These are phyloP conservation scores for Miscanthus lutarioriparius DNA, from an alignment of 176 grass and related monocot species.

Conservation along the genomic window DNA sequence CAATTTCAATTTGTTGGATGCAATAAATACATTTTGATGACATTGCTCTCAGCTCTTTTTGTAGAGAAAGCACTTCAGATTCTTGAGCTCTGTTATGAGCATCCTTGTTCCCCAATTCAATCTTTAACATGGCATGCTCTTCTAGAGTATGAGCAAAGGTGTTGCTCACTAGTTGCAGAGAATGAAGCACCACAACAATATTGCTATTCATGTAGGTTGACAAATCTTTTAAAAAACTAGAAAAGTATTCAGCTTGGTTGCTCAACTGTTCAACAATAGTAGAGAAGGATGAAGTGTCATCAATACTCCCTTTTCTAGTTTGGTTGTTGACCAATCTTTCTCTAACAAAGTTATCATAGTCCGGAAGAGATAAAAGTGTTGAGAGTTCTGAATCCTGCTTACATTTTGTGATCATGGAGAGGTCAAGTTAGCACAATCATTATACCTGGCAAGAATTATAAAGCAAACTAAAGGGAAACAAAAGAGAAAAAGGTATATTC, in stretches of 20 bases:
- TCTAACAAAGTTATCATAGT: slow-evolving; percentile 63
- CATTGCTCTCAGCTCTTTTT: slow-evolving; percentile 51
- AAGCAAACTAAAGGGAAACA: background rate
- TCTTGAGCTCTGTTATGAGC: slow-evolving; percentile 56
- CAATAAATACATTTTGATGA: slow-evolving; percentile 65
- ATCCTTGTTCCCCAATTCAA: slow-evolving; percentile 63
- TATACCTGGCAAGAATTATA: slow-evolving; percentile 22
- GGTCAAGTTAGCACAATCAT: slow-evolving; percentile 24
- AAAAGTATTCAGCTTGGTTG: slow-evolving; percentile 48
- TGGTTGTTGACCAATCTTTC: slow-evolving; percentile 42
- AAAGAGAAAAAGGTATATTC: background rate
- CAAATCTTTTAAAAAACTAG: slow-evolving; percentile 58
- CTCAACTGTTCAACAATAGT: slow-evolving; percentile 59
- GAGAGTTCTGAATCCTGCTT: slow-evolving; percentile 55
- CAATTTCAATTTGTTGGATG: slow-evolving; percentile 51
- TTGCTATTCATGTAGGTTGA: slow-evolving; percentile 63
- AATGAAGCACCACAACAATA: slow-evolving; percentile 49
- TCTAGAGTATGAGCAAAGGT: slow-evolving; percentile 67
- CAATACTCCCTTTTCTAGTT: slow-evolving; percentile 43
- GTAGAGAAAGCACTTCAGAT: slow-evolving; percentile 57
- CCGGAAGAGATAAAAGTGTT: slow-evolving; percentile 55
- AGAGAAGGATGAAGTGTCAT: slow-evolving; percentile 53
- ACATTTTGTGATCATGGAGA: slow-evolving; percentile 20
- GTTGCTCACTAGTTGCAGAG: slow-evolving; percentile 54
- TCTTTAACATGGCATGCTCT: slow-evolving; percentile 58